Conservation (phyloP, 1,139 yeast species). For the Suhomyces bribrorum region DNA sequence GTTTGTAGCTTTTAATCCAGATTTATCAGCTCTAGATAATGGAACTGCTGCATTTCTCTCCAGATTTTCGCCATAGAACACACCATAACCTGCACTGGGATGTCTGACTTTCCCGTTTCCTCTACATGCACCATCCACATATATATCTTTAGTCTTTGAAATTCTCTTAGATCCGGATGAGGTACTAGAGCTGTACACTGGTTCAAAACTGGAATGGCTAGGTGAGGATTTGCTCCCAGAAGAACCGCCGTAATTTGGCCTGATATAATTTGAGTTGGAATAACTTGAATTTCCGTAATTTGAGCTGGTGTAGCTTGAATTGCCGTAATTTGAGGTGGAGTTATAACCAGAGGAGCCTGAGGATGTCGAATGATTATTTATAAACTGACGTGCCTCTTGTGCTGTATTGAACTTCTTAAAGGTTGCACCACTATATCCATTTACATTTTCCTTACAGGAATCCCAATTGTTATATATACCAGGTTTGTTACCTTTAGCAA, state of each 20-base stretch:
- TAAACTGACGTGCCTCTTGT: constrained; percentile 46
- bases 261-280: neutral
- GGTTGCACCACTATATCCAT: constrained; percentile 55
- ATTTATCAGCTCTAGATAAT: constrained; percentile 32
- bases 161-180: constrained; percentile 19
- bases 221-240: neutral
- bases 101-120: constrained; percentile 49
- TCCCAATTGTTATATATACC: constrained; percentile 61
- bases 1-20: constrained; percentile 56
- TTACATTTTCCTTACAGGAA: constrained; percentile 46
- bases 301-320: neutral
- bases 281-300: neutral
- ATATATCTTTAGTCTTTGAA: constrained; percentile 21
- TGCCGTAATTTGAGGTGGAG: too few species aligned
- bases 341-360: neutral
- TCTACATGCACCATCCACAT: constrained; percentile 72
- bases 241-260: neutral
- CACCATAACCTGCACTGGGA: constrained; percentile 68
- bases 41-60: constrained; percentile 55
- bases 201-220: neutral
- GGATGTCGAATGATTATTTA: constrained; percentile 1
- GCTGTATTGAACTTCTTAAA: constrained; percentile 53
- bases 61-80: constrained; percentile 62
- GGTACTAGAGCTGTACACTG: constrained; percentile 11
- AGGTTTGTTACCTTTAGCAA: constrained; percentile 50